Base-by-base conservation (phyloP, 805 yeast species). In the Barnettozyma botsteinii region DNA sequence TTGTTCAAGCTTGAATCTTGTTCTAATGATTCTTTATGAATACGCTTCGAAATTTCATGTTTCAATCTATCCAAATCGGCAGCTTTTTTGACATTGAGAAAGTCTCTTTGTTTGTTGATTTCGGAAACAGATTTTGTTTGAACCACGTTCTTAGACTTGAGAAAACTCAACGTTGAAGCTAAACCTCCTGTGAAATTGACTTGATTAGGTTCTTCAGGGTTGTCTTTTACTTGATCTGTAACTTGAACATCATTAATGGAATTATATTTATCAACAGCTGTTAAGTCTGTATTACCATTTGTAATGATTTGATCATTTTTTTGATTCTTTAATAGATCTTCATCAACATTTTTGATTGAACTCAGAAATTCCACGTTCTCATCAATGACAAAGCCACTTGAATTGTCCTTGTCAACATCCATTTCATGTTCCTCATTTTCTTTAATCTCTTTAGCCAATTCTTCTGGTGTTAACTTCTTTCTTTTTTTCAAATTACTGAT, bases 301-400 rank as follows among this genome's bases (percentile, higher is more conserved):
- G 28, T 4, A 21, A 30, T 22, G 9, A 6, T 11, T n/a, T n/a
- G n/a, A n/a, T n/a, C n/a, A n/a, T n/a, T n/a, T n/a, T n/a, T n/a
- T n/a, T n/a, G n/a, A n/a, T n/a, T n/a, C n/a, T n/a, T n/a, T n/a
- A n/a, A n/a, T n/a, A n/a, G n/a, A n/a, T 26, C 30, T 14, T 35
- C 41, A 17, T 24, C 43, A n/a, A 26, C 32, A 7, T 24, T 45
- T 23, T 53, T 55, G 1, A 59, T 41, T 1, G 51, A 39, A n/a
- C 51, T 50, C 35, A 68, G 47, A 38, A 68, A 67, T 33, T 65
- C 69, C 3, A 55, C 40, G 15, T 55, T 63, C 35, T 67, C 72
- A 48, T 64, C 63, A 17, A 66, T 45, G 2, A 51, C 38, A 14
- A 59, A 36, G 7, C 58, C 61, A 8, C 14, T 27, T 3, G 18